phyloP scores from a whole-genome alignment of 2,329 filamentous ascomycete species.

The Aspergillus ustus region DNA sequence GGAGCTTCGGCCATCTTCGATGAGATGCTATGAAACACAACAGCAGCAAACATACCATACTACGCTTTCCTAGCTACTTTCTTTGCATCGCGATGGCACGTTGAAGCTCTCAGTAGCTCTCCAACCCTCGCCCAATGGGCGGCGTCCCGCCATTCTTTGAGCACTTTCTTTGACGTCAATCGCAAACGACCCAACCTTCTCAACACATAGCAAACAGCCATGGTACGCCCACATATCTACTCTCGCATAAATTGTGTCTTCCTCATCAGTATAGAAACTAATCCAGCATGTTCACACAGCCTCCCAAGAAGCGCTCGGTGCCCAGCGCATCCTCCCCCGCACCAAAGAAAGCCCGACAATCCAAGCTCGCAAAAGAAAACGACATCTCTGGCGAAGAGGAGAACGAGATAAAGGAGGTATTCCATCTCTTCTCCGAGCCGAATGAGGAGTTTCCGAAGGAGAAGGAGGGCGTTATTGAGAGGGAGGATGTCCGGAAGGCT shows the following conservation, averaged over 20 bases:
- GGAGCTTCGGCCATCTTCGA: slow-evolving; percentile 21
- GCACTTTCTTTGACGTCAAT: slow-evolving; percentile 15
- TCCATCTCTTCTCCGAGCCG: slow-evolving; percentile 70
- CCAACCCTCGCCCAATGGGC: slow-evolving; percentile 9
- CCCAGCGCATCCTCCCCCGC: slow-evolving; percentile 33
- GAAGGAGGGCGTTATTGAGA: slow-evolving; percentile 71
- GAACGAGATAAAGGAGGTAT: slow-evolving; percentile 88
- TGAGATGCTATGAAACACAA: slow-evolving; percentile 10
- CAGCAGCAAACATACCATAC: neutral
- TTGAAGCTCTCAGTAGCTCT: neutral
- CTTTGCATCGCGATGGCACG: neutral
- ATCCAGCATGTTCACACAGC: slow-evolving; percentile 27
- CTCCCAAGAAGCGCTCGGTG: slow-evolving; percentile 43
- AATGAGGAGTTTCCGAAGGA: slow-evolving; percentile 69
- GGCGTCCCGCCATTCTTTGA: slow-evolving; percentile 3
- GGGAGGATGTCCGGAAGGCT: slow-evolving; percentile 70
- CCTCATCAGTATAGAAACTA: neutral
- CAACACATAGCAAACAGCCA: neutral
- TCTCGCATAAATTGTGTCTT: neutral
- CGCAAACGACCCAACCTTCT: neutral
- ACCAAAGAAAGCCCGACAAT: slow-evolving; percentile 62
- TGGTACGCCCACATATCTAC: slow-evolving; percentile 24
- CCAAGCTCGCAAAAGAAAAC: slow-evolving; percentile 91
- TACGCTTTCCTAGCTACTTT: neutral
- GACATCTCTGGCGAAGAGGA: slow-evolving; percentile 84